A percentile compares a stretch with the other conserved stretches of the same genome.
These are phyloP conservation scores for Fusarium sororula DNA, from an alignment of 2,329 filamentous ascomycete species.

Conservation along the genomic window DNA sequence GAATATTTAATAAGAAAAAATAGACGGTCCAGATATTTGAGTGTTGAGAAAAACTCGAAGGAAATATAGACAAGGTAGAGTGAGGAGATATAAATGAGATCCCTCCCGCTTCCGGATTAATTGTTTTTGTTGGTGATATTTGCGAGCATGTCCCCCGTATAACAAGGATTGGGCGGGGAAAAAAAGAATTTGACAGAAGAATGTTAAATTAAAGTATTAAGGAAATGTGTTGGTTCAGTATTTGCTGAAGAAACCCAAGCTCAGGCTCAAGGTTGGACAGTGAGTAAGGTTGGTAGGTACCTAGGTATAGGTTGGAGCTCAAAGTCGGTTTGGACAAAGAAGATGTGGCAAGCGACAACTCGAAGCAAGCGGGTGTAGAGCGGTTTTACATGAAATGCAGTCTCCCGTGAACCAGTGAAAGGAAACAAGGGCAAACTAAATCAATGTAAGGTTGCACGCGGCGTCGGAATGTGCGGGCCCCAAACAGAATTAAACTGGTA, in stretches of 20 bases:
- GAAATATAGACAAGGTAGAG: background rate
- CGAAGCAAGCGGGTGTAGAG: conserved; percentile 22
- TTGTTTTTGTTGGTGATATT: conserved; percentile 1
- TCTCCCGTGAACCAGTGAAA: conserved; percentile 27
- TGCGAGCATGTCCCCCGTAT: background rate
- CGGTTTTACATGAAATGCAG: conserved; percentile 43
- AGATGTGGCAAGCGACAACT: conserved; percentile 21
- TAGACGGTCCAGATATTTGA: background rate
- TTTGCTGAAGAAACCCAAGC: background rate
- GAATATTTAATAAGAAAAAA: conserved; percentile 10
- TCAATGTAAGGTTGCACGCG: conserved; percentile 31
- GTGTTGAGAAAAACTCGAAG: background rate
- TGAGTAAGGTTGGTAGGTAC: background rate
- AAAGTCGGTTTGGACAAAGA: background rate
- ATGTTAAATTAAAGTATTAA: conserved; percentile 9
- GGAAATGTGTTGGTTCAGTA: background rate
- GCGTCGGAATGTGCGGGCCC: conserved; percentile 42
- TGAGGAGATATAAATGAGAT: background rate
- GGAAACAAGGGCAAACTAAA: conserved; percentile 40
- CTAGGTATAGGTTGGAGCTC: background rate
- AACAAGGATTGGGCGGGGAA: background rate
- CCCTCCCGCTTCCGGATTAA: background rate
- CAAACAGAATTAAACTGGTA: conserved; percentile 20
- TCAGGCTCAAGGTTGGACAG: background rate
- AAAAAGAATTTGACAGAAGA: background rate